Conservation (phyloP, 2,329 filamentous ascomycete genomes). For the Bipolaris victoriae region DNA sequence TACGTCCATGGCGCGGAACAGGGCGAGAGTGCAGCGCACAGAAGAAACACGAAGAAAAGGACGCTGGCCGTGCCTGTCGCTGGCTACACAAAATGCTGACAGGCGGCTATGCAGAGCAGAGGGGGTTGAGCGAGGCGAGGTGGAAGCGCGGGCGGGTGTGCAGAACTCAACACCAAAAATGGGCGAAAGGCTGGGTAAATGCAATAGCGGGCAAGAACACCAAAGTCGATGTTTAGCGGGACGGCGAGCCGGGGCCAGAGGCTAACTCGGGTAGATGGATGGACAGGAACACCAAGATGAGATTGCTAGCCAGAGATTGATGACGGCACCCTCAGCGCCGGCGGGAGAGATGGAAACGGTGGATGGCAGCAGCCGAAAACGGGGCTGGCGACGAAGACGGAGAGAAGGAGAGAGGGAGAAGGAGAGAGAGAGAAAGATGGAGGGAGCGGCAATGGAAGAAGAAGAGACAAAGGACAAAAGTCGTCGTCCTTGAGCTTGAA, state of each 20-base stretch:
- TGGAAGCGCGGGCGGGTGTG: slow-evolving; percentile 23
- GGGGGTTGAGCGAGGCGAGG: background rate
- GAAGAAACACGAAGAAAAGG: background rate
- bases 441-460: slow-evolving; percentile 16
- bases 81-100: background rate
- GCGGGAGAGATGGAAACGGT: slow-evolving; percentile 34
- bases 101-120: slow-evolving; percentile 1
- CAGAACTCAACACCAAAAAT: slow-evolving; percentile 46
- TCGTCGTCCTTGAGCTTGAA: slow-evolving; percentile 22
- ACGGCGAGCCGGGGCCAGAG: slow-evolving; percentile 22
- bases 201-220: slow-evolving; percentile 42
- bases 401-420: slow-evolving; percentile 18
- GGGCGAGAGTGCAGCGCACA: slow-evolving; percentile 9
- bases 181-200: slow-evolving; percentile 29
- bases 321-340: slow-evolving; percentile 31
- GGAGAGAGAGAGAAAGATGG: slow-evolving; percentile 25
- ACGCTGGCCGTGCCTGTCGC: background rate
- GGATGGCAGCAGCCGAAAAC: slow-evolving; percentile 19
- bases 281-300: slow-evolving; percentile 39
- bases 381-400: slow-evolving; percentile 27
- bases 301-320: slow-evolving; percentile 33
- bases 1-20: slow-evolving; percentile 39
- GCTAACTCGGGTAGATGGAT: slow-evolving; percentile 30
- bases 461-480: slow-evolving; percentile 30
- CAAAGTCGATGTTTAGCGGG: slow-evolving; percentile 39